Base-by-base conservation (phyloP, 768 basidiomycete species). In the Tricholoma hemisulphureum region DNA sequence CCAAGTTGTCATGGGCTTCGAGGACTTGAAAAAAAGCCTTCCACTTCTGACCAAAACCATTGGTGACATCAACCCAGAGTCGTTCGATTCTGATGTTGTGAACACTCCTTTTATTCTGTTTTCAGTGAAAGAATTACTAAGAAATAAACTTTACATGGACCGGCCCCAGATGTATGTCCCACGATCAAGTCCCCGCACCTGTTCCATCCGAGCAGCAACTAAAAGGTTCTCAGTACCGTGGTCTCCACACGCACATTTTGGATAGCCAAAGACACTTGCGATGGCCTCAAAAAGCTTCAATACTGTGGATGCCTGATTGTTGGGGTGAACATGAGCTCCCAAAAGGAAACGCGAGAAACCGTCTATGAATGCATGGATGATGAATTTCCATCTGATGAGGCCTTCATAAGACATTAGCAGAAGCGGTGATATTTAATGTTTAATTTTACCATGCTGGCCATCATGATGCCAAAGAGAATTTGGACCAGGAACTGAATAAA, bases 261-360 rank as follows among this genome's bases (percentile, higher is more conserved):
- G 75, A 9, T 70, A 49, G 5, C 76, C 75, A 61, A 70, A 69
- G 0, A 23, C 46, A 6, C 51, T 24, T 13, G 62, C 55, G 8
- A 64, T 58, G 7, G 62, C 56, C 0, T 59, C 26, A 58, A 81
- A 80, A 1, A 80, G 55, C 3, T 65, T 45, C 9, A 77, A 65
- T 2, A 80, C 76, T 4, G 77, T 82, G 0, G 61, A 35, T 2
- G 73, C 69, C 1, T 65, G 58, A 58, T 82, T 80, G 61, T 82
- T 81, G 65, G 67, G 71, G 58, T 65, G 71, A 2, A 69, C 76
- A 10, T 60, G 50, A 24, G 80, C 61, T 6, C 71, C 75, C 2
- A 67, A 66, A 1, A 80, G 61, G 18, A 75, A 64, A 4, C 57
- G 58, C 1, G 67, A 65, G 54, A 61, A 68, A 2, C 67, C 67